Evolutionary conservation across 495 filamentous ascomycete genomes (phyloP).

Genomic region (Sabuloglossum arenarium): DNA sequence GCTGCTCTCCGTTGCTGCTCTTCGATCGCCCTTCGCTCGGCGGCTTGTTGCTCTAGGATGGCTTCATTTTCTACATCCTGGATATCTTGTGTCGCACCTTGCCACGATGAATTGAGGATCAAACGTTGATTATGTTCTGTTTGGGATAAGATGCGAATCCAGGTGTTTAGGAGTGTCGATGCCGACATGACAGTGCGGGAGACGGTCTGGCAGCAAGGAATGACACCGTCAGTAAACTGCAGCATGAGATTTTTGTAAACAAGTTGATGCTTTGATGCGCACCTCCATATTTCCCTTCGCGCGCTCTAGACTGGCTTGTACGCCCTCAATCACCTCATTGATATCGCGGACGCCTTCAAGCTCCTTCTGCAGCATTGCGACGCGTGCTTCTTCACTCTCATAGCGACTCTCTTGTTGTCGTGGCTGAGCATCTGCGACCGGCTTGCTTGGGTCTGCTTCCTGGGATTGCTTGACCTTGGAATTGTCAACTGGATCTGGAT

Average conservation of each 20-base stretch:
- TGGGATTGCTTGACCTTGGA: conserved; percentile 8
- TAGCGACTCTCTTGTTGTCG: conserved; percentile 33
- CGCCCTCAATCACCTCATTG: conserved; percentile 68
- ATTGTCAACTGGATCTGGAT: background rate
- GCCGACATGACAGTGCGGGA: conserved; percentile 67
- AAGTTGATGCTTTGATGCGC: conserved; percentile 12
- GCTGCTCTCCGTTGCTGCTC: conserved; percentile 47
- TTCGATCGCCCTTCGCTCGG: conserved; percentile 50
- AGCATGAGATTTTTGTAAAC: background rate
- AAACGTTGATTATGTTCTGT: conserved; percentile 93
- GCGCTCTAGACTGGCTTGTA: conserved; percentile 56
- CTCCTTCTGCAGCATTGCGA: conserved; percentile 53
- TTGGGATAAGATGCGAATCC: conserved; percentile 87
- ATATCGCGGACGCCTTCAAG: conserved; percentile 65
- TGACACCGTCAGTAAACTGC: conserved; percentile 4
- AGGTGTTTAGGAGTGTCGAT: conserved; percentile 86
- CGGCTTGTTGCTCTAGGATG: conserved; percentile 44
- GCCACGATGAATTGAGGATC: conserved; percentile 74
- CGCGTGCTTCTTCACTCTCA: conserved; percentile 46
- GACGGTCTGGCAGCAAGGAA: conserved; percentile 38
- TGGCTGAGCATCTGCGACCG: conserved; percentile 22
- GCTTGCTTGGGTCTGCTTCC: conserved; percentile 11
- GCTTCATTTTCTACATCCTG: conserved; percentile 65
- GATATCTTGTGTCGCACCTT: conserved; percentile 69
- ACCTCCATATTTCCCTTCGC: conserved; percentile 87